A percentile compares a stretch with the other conserved stretches of the same genome.
These are phyloP conservation scores for Rhizopus sp. DNA, from an alignment of 371 early-diverging fungal genomes.

Conservation along the genomic window DNA sequence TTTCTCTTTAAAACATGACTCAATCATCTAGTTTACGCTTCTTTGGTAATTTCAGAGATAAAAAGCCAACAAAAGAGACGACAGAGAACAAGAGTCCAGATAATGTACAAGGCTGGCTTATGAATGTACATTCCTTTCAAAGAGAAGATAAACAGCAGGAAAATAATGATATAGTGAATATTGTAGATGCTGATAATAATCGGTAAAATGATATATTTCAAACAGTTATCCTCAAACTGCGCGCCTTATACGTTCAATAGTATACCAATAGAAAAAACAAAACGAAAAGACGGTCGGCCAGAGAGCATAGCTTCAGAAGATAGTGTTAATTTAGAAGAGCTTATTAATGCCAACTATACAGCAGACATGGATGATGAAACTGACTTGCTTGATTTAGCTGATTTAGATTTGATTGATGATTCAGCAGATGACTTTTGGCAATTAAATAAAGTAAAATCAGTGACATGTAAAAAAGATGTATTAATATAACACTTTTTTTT, in stretches of 20 bases:
- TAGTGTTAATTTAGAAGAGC: conserved; percentile 35
- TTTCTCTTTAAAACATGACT: conserved; percentile 15
- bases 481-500: not conserved
- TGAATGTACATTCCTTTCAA: conserved; percentile 22
- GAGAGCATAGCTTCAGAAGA: conserved; percentile 32
- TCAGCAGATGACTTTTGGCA: conserved; percentile 36
- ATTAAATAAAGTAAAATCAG: conserved; percentile 15
- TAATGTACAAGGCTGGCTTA: conserved; percentile 32
- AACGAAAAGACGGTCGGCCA: conserved; percentile 20
- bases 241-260: conserved; percentile 8
- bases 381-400: conserved; percentile 27
- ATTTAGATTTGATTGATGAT: conserved; percentile 31
- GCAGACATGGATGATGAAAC: conserved; percentile 36
- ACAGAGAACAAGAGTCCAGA: conserved; percentile 10
- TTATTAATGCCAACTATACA: conserved; percentile 36
- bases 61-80: conserved; percentile 3
- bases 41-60: conserved; percentile 14
- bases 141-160: not conserved
- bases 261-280: conserved; percentile 18
- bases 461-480: not conserved
- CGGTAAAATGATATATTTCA: conserved; percentile 8
- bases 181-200: conserved; percentile 32
- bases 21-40: conserved; percentile 25
- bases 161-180: conserved; percentile 5
- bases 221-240: not conserved